phyloP scores from a whole-genome alignment of 176 grass and related monocot genomes.

The Zizania latifolia region DNA sequence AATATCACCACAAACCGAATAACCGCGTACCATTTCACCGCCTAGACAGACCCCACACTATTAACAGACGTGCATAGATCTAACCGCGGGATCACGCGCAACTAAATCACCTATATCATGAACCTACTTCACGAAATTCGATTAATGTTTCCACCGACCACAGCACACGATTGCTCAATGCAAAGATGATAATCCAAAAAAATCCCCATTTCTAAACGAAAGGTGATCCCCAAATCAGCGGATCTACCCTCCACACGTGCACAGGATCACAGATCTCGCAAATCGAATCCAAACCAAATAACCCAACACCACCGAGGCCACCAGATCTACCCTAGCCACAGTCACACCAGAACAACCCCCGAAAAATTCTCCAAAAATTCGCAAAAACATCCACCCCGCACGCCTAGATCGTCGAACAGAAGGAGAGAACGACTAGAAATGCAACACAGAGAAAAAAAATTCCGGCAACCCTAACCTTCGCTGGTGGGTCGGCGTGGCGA shows the following conservation, averaged over 20 bases:
- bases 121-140: not conserved
- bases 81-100: not conserved
- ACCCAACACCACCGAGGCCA: not conserved
- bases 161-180: not conserved
- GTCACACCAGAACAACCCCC: not conserved
- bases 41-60: not conserved
- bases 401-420: no score
- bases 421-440: not conserved
- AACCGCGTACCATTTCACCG: not conserved
- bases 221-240: not conserved
- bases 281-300: not conserved
- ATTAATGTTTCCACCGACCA: not conserved
- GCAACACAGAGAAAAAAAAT: no score
- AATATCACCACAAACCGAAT: not conserved
- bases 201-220: not conserved
- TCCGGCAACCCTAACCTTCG: constrained; percentile 17
- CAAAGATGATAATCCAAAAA: not conserved
- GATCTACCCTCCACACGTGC: not conserved
- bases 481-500: not conserved
- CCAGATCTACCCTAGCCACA: constrained; percentile 10
- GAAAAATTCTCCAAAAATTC: not conserved
- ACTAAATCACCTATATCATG: not conserved
- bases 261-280: not conserved
- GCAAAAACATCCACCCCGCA: no score
- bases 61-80: not conserved